A percentile compares a stretch with the other conserved stretches of the same genome.
phyloP scores from a whole-genome alignment of 2,329 filamentous ascomycete species.

The Pseudogymnoascus sp. region DNA sequence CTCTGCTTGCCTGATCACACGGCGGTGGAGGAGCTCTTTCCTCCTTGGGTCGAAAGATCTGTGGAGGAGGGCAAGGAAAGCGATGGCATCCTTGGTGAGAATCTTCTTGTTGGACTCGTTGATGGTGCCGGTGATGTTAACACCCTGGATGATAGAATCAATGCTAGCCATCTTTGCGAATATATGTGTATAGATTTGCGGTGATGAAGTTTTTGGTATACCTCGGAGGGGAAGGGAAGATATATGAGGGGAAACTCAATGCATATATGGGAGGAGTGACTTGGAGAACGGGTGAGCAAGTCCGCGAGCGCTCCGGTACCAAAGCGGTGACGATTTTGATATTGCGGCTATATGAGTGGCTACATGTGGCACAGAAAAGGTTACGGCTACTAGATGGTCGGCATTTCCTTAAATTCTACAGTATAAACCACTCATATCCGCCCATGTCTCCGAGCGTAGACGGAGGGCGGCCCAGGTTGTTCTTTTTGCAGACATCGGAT shows the following conservation, averaged over 20 bases:
- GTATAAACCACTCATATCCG: not conserved
- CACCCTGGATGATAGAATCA: constrained; percentile 77
- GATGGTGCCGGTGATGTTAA: constrained; percentile 74
- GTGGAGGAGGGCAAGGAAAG: constrained; percentile 90
- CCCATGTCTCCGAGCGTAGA: constrained; percentile 8
- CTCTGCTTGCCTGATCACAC: constrained; percentile 80
- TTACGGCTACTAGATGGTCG: not conserved
- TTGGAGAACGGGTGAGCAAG: constrained; percentile 5
- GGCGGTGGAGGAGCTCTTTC: constrained; percentile 81
- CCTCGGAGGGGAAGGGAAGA: constrained; percentile 1
- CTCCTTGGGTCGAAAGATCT: constrained; percentile 87
- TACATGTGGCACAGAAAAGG: not conserved
- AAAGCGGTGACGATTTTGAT: constrained; percentile 6
- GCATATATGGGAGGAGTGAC: constrained; percentile 10
- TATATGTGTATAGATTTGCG: constrained; percentile 1
- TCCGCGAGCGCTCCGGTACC: constrained; percentile 7
- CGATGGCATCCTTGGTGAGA: constrained; percentile 79
- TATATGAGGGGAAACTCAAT: constrained; percentile 11
- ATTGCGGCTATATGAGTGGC: not conserved
- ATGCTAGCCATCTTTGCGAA: constrained; percentile 54
- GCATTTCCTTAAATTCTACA: not conserved
- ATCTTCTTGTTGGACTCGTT: constrained; percentile 80
- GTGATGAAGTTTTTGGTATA: constrained; percentile 4
- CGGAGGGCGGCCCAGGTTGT: constrained; percentile 1
- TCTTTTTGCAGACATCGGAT: not conserved